Base-by-base conservation (phyloP, 108 stramenopile species). In the Nitzschia sp. region DNA sequence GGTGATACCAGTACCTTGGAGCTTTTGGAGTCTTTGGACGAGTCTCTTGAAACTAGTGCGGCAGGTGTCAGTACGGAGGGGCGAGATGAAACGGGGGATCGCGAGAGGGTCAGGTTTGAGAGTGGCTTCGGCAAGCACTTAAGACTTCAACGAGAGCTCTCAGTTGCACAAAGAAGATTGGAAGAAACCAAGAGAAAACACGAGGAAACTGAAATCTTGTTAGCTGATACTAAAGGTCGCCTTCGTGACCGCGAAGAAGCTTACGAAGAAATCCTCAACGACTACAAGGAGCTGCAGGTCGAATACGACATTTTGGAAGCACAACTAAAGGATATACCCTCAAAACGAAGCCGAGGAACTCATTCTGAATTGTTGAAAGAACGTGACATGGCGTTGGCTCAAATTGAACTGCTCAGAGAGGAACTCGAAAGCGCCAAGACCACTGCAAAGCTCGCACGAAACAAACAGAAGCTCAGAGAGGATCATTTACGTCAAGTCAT, bases 401-500 rank as follows among this genome's bases (percentile, higher is more conserved):
- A 25, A 54, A 55, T 67, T 43, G 54, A 53, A 6, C 10, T 52
- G 3, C 22, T 67, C 41, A 54, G 61, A 21, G 19, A 21, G 10
- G 73, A 67, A 59, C 34, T 75, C 17, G 53, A 53, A 19, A 55
- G 55, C 34, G 67, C 73, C 20, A 52, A 56, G 53, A 53, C 41
- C 44, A 52, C 59, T 19, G 73, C 66, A 25, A 60, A 59, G 55
- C 15, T 20, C 40, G 66, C 73, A 10, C 25, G 53, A 21, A 58
- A 56, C 17, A 75, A 75, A 21, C 73, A 75, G 24, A 11, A 59
- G 5, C 57, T 67, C 19, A 34, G 65, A 10, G 65, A 75, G 43
- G 57, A 75, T n/a, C 52, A 67, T 37, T 51, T 75, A 14, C 51
- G 60, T 2, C 64, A 75, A 46, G 66, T 75, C 3, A 75, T 75